A percentile compares a stretch with the other conserved stretches of the same genome.
Evolutionary conservation across 768 basidiomycete species (phyloP).

Genomic region (Leucocoprinus sp.): DNA sequence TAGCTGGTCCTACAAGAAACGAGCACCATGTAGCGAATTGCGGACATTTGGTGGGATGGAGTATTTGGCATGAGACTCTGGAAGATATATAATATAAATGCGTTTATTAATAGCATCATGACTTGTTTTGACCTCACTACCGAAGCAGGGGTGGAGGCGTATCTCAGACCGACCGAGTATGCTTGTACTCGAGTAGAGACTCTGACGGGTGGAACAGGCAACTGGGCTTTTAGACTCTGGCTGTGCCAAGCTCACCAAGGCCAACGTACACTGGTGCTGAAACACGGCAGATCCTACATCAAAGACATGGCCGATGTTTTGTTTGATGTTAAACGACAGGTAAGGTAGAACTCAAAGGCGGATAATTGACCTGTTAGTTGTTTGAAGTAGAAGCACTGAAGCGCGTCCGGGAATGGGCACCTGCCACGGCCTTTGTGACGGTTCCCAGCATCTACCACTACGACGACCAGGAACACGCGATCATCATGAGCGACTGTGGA

Average conservation of each 20-base stretch:
- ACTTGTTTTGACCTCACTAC: slow-evolving; percentile 28
- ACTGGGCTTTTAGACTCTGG: slow-evolving; percentile 51
- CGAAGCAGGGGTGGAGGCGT: slow-evolving; percentile 27
- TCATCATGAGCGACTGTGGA: slow-evolving; percentile 62
- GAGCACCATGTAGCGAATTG: slow-evolving; percentile 29
- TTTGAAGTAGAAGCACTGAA: slow-evolving; percentile 43
- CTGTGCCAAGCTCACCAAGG: slow-evolving; percentile 34
- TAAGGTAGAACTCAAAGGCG: slow-evolving; percentile 16
- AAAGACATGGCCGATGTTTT: slow-evolving; percentile 19
- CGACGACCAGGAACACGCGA: slow-evolving; percentile 39
- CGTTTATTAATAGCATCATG: too few species aligned
- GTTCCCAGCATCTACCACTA: slow-evolving; percentile 43
- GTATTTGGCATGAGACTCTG: slow-evolving; percentile 24
- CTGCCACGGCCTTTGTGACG: slow-evolving; percentile 30
- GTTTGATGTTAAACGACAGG: slow-evolving; percentile 43
- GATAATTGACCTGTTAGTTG: slow-evolving; percentile 17
- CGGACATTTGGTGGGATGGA: slow-evolving; percentile 31
- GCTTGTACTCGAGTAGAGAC: slow-evolving; percentile 28
- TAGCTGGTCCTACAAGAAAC: slow-evolving; percentile 24
- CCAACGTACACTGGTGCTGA: slow-evolving; percentile 42
- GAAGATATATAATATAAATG: too few species aligned
- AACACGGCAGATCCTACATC: slow-evolving; percentile 44
- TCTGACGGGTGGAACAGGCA: slow-evolving; percentile 45
- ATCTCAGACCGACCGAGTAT: slow-evolving; percentile 42
- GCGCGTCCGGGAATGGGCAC: slow-evolving; percentile 30